Evolutionary conservation across 2,329 filamentous ascomycete genomes (phyloP).

Genomic region (Anthostomella pinea): DNA sequence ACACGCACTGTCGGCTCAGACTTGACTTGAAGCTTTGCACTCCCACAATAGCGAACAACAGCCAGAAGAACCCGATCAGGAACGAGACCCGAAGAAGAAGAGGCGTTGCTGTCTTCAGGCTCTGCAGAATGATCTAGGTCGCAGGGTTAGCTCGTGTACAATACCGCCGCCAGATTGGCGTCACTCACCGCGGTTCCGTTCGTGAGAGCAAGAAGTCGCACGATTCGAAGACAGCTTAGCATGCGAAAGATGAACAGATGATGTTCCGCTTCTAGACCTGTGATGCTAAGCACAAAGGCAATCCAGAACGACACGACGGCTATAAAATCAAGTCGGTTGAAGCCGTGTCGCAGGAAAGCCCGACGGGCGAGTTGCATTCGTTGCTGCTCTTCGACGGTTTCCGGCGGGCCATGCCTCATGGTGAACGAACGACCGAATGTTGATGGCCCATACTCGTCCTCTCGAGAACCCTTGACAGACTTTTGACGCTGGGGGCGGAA

Average conservation of each 20-base stretch:
- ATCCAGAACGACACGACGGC: slow-evolving; percentile 96
- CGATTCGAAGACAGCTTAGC: slow-evolving; percentile 90
- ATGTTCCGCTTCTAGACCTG: slow-evolving; percentile 63
- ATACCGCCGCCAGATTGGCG: background rate
- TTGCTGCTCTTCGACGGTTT: slow-evolving; percentile 72
- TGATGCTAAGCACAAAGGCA: slow-evolving; percentile 70
- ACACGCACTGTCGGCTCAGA: slow-evolving; percentile 73
- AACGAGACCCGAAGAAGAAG: slow-evolving; percentile 91
- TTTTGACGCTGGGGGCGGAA: slow-evolving; percentile 79
- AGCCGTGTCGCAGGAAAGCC: slow-evolving; percentile 90
- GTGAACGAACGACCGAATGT: slow-evolving; percentile 77
- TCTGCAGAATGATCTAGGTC: slow-evolving; percentile 79
- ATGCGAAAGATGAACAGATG: slow-evolving; percentile 92
- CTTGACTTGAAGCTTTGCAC: slow-evolving; percentile 95
- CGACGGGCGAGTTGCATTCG: slow-evolving; percentile 82
- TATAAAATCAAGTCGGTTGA: slow-evolving; percentile 92
- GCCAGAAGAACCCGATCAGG: slow-evolving; percentile 94
- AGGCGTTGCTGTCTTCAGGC: slow-evolving; percentile 92
- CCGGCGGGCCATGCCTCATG: slow-evolving; percentile 63
- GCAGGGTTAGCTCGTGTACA: slow-evolving; percentile 18
- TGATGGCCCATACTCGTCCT: slow-evolving; percentile 49
- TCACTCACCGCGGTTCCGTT: slow-evolving; percentile 80
- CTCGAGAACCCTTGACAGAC: slow-evolving; percentile 56
- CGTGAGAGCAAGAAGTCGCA: slow-evolving; percentile 86
- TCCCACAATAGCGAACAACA: slow-evolving; percentile 93